Evolutionary conservation across 2,329 filamentous ascomycete species (phyloP).

Genomic region (Rugonectria rugulosa): DNA sequence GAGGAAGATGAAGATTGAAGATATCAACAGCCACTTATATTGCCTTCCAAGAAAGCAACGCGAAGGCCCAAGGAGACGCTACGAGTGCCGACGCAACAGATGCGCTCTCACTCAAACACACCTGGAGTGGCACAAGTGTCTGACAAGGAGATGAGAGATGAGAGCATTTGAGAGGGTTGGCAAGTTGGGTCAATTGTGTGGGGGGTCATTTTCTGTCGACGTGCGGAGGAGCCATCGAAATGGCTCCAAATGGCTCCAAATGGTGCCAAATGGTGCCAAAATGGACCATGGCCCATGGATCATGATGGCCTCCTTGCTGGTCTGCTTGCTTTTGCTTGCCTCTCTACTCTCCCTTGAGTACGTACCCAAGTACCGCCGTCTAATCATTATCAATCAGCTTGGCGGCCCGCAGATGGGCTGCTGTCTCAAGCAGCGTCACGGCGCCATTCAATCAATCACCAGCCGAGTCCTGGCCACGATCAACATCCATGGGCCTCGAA

Average conservation of each 20-base stretch:
- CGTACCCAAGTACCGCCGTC: conserved; percentile 2
- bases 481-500: conserved; percentile 20
- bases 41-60: background rate
- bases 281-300: background rate
- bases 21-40: background rate
- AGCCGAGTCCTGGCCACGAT: conserved; percentile 31
- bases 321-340: too few species aligned
- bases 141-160: conserved; percentile 1
- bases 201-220: conserved; percentile 12
- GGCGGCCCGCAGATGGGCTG: conserved; percentile 20
- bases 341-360: too few species aligned
- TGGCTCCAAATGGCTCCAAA: background rate
- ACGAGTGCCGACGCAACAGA: background rate
- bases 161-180: conserved; percentile 12
- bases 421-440: conserved; percentile 23
- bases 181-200: conserved; percentile 9
- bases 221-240: conserved; percentile 1
- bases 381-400: conserved; percentile 29
- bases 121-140: background rate
- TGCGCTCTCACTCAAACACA: background rate
- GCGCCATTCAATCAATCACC: conserved; percentile 33
- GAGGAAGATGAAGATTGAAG: background rate
- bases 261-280: too few species aligned
- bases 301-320: conserved; percentile 11
- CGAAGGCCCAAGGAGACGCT: background rate